phyloP scores from a whole-genome alignment of 2,329 filamentous ascomycete genomes.

The Xylariales sp. region DNA sequence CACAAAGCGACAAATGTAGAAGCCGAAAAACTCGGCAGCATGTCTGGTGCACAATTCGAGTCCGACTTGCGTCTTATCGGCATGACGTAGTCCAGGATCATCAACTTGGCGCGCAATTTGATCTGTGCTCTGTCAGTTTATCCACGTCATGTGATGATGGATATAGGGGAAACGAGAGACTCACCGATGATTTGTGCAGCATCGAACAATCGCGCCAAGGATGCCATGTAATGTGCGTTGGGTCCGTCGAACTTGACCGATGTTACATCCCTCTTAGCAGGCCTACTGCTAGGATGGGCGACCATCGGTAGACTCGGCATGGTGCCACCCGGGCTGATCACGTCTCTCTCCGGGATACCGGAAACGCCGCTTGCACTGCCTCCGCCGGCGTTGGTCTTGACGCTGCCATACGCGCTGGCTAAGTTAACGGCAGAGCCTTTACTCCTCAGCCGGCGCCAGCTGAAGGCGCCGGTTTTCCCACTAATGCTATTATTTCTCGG shows the following conservation, averaged over 20 bases:
- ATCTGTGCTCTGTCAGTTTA: conserved; percentile 65
- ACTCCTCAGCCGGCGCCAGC: conserved; percentile 88
- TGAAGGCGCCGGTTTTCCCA: conserved; percentile 83
- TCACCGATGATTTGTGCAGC: conserved; percentile 91
- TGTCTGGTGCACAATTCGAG: conserved; percentile 93
- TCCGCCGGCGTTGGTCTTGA: conserved; percentile 54
- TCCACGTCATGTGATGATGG: not conserved
- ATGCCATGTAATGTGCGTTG: conserved; percentile 90
- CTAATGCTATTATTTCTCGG: conserved; percentile 71
- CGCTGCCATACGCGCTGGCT: conserved; percentile 62
- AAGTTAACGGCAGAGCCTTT: conserved; percentile 83
- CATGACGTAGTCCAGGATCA: conserved; percentile 90
- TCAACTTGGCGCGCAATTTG: conserved; percentile 97
- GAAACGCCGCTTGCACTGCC: conserved; percentile 42
- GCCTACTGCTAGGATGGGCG: conserved; percentile 70
- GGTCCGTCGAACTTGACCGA: conserved; percentile 82
- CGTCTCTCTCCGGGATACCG: conserved; percentile 55
- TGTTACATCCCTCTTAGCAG: conserved; percentile 76
- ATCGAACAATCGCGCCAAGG: conserved; percentile 90
- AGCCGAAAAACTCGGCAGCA: conserved; percentile 96
- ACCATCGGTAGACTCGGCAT: conserved; percentile 86
- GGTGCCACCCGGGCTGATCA: conserved; percentile 68
- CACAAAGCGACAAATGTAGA: conserved; percentile 97
- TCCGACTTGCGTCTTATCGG: conserved; percentile 93
- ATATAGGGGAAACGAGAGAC: conserved; percentile 49